Conservation (phyloP, 768 basidiomycete species). For the Pholiota conissans region DNA sequence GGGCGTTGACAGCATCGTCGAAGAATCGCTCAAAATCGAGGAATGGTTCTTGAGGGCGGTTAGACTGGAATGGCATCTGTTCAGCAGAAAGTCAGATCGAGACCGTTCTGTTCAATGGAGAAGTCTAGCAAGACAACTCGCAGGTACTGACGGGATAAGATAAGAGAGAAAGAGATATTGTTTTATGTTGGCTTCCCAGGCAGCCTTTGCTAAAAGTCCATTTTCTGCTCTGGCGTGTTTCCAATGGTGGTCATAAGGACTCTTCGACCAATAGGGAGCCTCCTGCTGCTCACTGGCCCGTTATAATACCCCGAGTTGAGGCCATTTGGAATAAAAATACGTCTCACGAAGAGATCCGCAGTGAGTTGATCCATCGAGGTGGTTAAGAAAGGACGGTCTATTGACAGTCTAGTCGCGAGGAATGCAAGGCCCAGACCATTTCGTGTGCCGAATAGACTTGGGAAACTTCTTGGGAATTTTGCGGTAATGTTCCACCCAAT, state of each 20-base stretch:
- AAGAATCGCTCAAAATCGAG: constrained; percentile 7
- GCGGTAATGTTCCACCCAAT: too few relatives aligned
- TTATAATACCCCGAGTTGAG: neutral
- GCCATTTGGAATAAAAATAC: neutral
- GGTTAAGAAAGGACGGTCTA: neutral
- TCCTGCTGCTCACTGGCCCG: neutral
- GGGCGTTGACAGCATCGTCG: neutral
- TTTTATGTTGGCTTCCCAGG: neutral
- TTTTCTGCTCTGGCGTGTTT: neutral
- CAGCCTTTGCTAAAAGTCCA: neutral
- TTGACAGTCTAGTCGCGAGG: too few relatives aligned
- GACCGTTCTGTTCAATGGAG: neutral
- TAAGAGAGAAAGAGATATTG: neutral
- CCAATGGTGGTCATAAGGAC: neutral
- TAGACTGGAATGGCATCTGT: neutral
- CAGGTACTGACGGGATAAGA: neutral
- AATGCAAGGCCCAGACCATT: neutral
- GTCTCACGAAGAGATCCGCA: neutral
- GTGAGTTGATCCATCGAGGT: neutral
- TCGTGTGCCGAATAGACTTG: neutral
- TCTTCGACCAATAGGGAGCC: neutral
- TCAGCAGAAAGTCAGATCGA: neutral
- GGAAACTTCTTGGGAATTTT: too few relatives aligned
- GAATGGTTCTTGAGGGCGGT: constrained; percentile 2
- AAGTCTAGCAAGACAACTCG: neutral